Base-by-base conservation (phyloP, 208 protist genomes). In the Trichomonas vaginalis region DNA sequence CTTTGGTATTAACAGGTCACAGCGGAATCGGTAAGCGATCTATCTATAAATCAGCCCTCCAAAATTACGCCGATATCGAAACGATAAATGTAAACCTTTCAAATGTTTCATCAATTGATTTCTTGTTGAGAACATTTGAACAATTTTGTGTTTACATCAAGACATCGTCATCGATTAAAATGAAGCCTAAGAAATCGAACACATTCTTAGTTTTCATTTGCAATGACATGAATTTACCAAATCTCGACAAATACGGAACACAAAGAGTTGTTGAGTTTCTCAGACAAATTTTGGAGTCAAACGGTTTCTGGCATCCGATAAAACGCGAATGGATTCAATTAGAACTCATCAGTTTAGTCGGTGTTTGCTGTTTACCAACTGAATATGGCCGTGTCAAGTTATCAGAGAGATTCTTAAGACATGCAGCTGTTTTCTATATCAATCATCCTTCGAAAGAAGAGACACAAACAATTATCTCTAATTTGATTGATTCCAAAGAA, bases 161-260 rank as follows among this genome's bases (percentile, higher is more conserved):
- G 95, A 99, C 98, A 23, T 97, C 98, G 0, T 96, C 97, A 56
- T 96, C 47, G 39, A 51, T n/a, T 10, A 96, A 96, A 27, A 70
- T 96, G 10, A 82, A 56, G 32, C 97, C 97, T n/a, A 95, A 95
- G 9, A 35, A 42, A 49, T 14, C 49, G 4, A 97, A 97, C 4
- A 99, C 99, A 97, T 98, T 98, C 96, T 97, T 99, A 27, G 97
- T 99, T 0, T 96, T 99, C 37, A 99, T 99, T 96, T 99, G 99
- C 97, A 99, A 99, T 97, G 99, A 99, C 97, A 98, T 99, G 96
- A 99, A 99, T 96, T 97, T 99, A 80, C 99, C 99, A 1, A 97
- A 97, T 14, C 92, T 97, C 10, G 99, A 99, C 97, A 97, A 97
- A 88, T 99, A 99, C 97, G 99, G 99, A 80, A 99, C 99, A 62